Base-by-base conservation (phyloP, 2,329 filamentous ascomycete genomes). In the Penicillium digitatum region DNA sequence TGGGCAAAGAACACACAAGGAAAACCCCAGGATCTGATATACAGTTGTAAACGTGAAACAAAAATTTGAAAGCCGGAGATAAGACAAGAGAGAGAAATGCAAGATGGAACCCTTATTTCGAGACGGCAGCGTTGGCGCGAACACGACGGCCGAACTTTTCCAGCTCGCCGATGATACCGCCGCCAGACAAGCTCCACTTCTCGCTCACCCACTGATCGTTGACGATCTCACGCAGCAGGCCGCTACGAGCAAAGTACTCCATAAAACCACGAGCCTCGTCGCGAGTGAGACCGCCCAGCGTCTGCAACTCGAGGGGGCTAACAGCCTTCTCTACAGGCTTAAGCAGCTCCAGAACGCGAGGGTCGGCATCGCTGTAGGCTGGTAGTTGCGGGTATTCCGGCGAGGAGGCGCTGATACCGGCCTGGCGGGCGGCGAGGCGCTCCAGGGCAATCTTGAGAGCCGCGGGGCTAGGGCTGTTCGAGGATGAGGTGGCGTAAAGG, bases 191-290 rank as follows among this genome's bases (percentile, higher is more conserved):
- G 46, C 85, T 86, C 91, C 92, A 95, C 76, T 90, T 89, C 79
- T 95, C 88, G 22, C 82, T 80, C 34, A 96, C 87, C 59, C 82
- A 80, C 60, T 78, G 78, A 68, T 92, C 86, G 66, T 89, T 86
- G 47, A 96, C 80, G 43, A 78, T 80, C 58, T 82, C 79, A 60
- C 88, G 83, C 68, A 95, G 71, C 69, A 96, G 79, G 12, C 93
- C 94, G 72, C 90, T 95, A 34, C 84, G 85, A 5, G 90, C 91
- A 80, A 93, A 97, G 76, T 96, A 97, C 77, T 96, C 91, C 85
- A 97, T 87, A 64, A 95, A 78, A 0, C 85, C 81, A 56, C 87
- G 83, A 11, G 89, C 86, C 75, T 97, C 93, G 2, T 81, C 75
- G 74, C 87, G 89, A 65, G 78, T 87, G 62, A 96, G 67, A 9